Evolutionary conservation across 2,329 filamentous ascomycete species (phyloP), one percentile per base, ranked within the genome.

Genomic region (Penicillium vulpinum): DNA sequence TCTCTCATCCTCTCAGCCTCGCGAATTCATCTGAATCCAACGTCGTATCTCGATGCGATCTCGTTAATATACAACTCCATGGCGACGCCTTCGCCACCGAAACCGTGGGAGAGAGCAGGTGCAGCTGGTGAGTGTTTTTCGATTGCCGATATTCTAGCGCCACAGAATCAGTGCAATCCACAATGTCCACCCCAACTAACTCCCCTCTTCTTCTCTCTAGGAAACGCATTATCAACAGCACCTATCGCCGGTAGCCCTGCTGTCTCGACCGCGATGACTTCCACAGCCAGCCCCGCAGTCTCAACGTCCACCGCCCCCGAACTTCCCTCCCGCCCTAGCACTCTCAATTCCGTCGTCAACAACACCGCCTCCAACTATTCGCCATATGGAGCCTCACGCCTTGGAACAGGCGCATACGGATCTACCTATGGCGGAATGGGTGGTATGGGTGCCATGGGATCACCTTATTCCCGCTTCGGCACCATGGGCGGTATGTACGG

Each of bases 101-200:
- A 99, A 79, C 94, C 94, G 45, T 99, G 94, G 94, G 94, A 99
- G 79, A 85, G 88, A 75, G 84, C 88, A 64, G 89, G 88, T 76
- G 81, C 81, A 65, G 71, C 80, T 70, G 75, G 83, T 87, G 78
- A 69, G 80, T 77, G 26, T 39, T 16, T 18, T 46, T 46, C 36
- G 33, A 48, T 44, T 36, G 31, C 24, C 52, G 38, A 50, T 35
- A 16, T 33, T 16, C 11, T 35, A 51, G 49, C 52, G 47, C 36
- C 46, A 44, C 35, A 31, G 28, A 43, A 18, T 44, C 51, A 22
- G 29, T 18, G 15, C 44, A 51, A 48, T 33, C 55, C 54, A 54
- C 59, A 58, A 47, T 49, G 26, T 36, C 28, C 39, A 39, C 53
- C 51, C 35, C 43, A 28, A 38, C 51, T 56, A 41, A 46, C 15